Base-by-base conservation (phyloP, 2,329 filamentous ascomycete species). In the Neonectria magnoliae region DNA sequence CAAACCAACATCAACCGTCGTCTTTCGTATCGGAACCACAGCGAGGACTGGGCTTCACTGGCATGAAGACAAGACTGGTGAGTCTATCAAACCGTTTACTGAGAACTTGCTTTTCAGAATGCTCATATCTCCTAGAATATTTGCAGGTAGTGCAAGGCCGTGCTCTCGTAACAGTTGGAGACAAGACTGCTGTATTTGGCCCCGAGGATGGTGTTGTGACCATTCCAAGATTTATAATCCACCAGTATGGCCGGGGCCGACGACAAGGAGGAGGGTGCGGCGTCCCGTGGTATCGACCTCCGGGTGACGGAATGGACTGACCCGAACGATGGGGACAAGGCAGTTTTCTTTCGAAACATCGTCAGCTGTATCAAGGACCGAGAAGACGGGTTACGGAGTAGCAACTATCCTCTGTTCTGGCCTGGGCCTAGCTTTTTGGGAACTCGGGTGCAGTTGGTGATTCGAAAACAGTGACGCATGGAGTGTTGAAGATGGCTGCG, bases 231-330 rank as follows among this genome's bases (percentile, higher is more conserved):
- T 68, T 59, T 50, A 47, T 61, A 14, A 57, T 73, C 1, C 70
- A 73, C 36, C 52, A 70, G 29, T 73, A 69, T 52, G 62, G 60
- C 50, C 60, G 69, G 69, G 3, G 68, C 68, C 14, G 71, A 73
- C 38, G 60, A 58, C n/a, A 62, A 22, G 5, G 50, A 61, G 2
- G 38, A 69, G 56, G 67, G 71, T 13, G 62, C 56, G 5, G 22
- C 25, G 9, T 67, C 64, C 18, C 62, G 44, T 9, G 47, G 66
- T 6, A 27, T 66, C 6, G 70, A 70, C 18, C 62, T 71, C 7
- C 27, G 57, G 27, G 61, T 73, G 9, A 60, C 45, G 20, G 71
- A 73, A 52, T 73, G 71, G 71, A 71, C 71, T 10, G 69, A 71
- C 8, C 71, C 71, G 9, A 62, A 65, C 4, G 69, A 73, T 18